phyloP scores from a whole-genome alignment of 345 rosid genomes.

The Aegle marmelos region DNA sequence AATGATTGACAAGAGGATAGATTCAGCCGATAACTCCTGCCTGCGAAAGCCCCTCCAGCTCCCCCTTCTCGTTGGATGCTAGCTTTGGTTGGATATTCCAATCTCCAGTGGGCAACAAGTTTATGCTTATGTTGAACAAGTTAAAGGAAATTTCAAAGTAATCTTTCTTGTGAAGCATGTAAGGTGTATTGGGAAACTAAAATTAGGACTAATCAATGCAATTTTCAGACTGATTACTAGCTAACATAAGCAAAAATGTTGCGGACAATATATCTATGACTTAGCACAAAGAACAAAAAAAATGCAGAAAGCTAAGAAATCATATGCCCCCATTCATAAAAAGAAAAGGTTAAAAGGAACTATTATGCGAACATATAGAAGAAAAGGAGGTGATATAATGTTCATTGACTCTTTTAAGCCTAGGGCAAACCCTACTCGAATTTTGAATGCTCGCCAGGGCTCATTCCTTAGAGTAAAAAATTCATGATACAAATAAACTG shows the following conservation, averaged over 20 bases:
- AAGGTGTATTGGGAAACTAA: not conserved
- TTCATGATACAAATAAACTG: not conserved
- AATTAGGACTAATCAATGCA: not conserved
- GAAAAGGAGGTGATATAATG: not conserved
- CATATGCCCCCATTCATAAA: not conserved
- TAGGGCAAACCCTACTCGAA: not conserved
- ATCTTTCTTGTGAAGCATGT: not conserved
- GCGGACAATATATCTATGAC: not conserved
- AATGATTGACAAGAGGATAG: conserved; percentile 1
- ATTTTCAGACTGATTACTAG: not conserved
- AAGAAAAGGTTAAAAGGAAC: not conserved
- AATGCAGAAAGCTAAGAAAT: not conserved
- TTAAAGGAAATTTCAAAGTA: conserved; percentile 10
- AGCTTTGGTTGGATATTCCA: not conserved
- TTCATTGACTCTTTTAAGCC: not conserved
- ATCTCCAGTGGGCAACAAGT: conserved; percentile 20
- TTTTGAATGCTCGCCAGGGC: not conserved
- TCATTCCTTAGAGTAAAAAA: no score
- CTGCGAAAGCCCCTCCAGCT: conserved; percentile 21
- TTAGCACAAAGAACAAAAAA: no score
- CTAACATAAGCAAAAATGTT: not conserved
- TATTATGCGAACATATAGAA: not conserved
- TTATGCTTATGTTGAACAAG: conserved; percentile 18
- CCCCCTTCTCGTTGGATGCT: conserved; percentile 14
- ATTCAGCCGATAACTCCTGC: conserved; percentile 30